These are phyloP conservation scores for Batkoa obscura DNA, from an alignment of 371 early-diverging fungal genomes.

Conservation along the genomic window DNA sequence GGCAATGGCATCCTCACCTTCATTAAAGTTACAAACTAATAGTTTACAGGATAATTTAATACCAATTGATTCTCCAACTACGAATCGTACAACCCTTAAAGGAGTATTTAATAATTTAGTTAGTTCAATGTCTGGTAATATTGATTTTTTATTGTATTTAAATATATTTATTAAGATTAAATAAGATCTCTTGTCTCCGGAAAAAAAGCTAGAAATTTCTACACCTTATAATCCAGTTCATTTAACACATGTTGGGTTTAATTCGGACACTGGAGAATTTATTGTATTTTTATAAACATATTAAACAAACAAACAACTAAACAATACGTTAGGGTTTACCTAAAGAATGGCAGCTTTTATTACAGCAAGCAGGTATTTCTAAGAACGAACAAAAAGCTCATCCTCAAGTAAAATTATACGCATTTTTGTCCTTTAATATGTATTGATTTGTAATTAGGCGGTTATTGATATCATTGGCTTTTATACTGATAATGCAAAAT, in stretches of 20 bases:
- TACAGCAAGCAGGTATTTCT: conserved; percentile 82
- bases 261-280: conserved; percentile 79
- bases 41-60: not conserved
- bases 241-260: conserved; percentile 85
- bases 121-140: conserved; percentile 29
- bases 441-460: too few relatives aligned
- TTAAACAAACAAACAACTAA: not conserved
- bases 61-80: not conserved
- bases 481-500: conserved; percentile 51
- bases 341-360: conserved; percentile 78
- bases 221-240: conserved; percentile 92
- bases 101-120: conserved; percentile 46
- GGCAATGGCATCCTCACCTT: not conserved
- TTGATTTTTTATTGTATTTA: not conserved
- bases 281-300: conserved; percentile 26
- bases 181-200: conserved; percentile 33
- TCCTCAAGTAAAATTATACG: conserved; percentile 47
- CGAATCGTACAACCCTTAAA: conserved; percentile 21
- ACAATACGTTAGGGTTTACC: conserved; percentile 55
- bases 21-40: not conserved
- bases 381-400: conserved; percentile 86
- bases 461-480: conserved; percentile 90
- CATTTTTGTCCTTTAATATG: not conserved
- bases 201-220: conserved; percentile 76
- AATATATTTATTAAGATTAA: not conserved